Base-by-base conservation (phyloP, 1,284 basidiomycete species). In the Rugosomyces carneus region DNA sequence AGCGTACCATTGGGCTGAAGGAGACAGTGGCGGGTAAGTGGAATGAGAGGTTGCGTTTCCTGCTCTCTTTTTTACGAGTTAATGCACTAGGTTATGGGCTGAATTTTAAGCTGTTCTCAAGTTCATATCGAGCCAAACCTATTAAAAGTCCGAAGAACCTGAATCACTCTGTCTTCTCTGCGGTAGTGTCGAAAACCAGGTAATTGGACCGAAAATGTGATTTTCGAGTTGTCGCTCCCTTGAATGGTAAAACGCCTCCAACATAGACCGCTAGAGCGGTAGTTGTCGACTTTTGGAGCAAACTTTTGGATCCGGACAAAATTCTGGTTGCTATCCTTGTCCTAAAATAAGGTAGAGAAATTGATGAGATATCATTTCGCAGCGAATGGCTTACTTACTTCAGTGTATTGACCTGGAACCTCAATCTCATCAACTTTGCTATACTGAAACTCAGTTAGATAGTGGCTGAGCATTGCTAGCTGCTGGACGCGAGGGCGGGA, bases 361-460 rank as follows among this genome's bases (percentile, higher is more conserved):
- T 16, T 2, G 15, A 16, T 16, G 31, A 16, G 15, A 34, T 34
- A 29, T 34, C 8, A 3, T 34, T 34, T n/a, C 6, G n/a, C 6
- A 16, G 31, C 8, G 15, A n/a, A 15, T 15, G 31, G 6, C 6
- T 1, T 13, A 41, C 75, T 55, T 49, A 89, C 92, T 78, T 95
- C 90, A 0, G 94, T 88, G 60, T 99, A 99, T 67, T 99, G 96
- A 7, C 96, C 96, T 16, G 96, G 96, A 45, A 99, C 84, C 64
- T 99, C 96, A 42, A 99, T 92, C 56, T 99, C 96, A 58, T 99
- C 96, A 48, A 97, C 94, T 65, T 95, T 97, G 60, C 86, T 86
- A 65, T 97, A 94, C 59, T 99, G 95, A 75, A 99, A 99, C 65
- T 99, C 95, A 9, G 92, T 90, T 53, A 99, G 73, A 69, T 93